A percentile compares a stretch with the other conserved stretches of the same genome.
phyloP scores from a whole-genome alignment of 768 basidiomycete genomes.

The Dacryopinax spathularia region DNA sequence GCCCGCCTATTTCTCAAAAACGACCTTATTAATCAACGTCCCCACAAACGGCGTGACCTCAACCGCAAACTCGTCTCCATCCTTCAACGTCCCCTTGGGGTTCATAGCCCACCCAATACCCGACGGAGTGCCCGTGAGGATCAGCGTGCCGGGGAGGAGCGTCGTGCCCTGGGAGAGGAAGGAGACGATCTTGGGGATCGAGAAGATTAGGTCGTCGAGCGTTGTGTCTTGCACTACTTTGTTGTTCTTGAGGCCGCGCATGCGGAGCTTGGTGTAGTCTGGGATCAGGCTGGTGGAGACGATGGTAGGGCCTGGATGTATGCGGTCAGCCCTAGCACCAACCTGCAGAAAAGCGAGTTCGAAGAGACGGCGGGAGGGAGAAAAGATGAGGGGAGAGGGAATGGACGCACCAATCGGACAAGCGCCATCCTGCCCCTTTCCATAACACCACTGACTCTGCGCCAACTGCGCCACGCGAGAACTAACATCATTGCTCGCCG shows the following conservation, averaged over 20 bases:
- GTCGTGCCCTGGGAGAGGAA: slow-evolving; percentile 78
- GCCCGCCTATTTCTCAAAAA: slow-evolving; percentile 19
- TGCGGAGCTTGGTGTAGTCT: slow-evolving; percentile 48
- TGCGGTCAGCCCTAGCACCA: slow-evolving; percentile 25
- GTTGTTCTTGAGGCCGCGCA: slow-evolving; percentile 56
- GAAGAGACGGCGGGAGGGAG: background rate
- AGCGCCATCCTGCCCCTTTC: slow-evolving; percentile 21
- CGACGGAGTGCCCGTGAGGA: slow-evolving; percentile 42
- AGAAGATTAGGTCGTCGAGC: slow-evolving; percentile 65
- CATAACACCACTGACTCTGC: slow-evolving; percentile 21
- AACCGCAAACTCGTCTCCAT: slow-evolving; percentile 20
- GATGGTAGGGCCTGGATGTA: slow-evolving; percentile 72
- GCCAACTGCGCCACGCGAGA: slow-evolving; percentile 5
- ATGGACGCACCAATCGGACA: slow-evolving; percentile 21
- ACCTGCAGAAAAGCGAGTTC: slow-evolving; percentile 22
- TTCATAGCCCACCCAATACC: slow-evolving; percentile 14
- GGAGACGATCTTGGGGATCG: slow-evolving; percentile 56
- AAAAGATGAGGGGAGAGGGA: slow-evolving; percentile 27
- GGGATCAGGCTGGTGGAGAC: slow-evolving; percentile 52
- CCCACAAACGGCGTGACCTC: slow-evolving; percentile 17
- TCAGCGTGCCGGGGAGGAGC: slow-evolving; percentile 64
- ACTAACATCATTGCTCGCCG: slow-evolving; percentile 60
- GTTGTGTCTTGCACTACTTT: slow-evolving; percentile 46
- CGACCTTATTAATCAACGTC: slow-evolving; percentile 25
- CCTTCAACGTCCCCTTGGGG: slow-evolving; percentile 14